These are phyloP conservation scores for Fusarium azukiicola DNA, from an alignment of 2,329 filamentous ascomycete genomes.

Conservation along the genomic window DNA sequence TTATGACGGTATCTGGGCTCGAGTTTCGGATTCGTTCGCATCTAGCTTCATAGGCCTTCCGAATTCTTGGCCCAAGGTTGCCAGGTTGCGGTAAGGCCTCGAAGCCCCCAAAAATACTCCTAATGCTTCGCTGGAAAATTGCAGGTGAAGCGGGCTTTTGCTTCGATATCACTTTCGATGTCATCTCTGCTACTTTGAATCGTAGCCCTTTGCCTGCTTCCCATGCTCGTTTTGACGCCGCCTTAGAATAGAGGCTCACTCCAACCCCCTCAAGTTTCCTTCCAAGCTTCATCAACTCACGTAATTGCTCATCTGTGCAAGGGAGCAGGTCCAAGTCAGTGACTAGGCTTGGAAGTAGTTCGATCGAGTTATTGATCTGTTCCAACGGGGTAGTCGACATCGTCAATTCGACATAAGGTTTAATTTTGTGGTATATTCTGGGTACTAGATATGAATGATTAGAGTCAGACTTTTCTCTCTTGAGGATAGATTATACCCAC, in stretches of 20 bases:
- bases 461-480: neutral
- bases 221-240: constrained; percentile 1
- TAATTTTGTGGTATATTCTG: neutral
- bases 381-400: neutral
- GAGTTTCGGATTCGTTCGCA: neutral
- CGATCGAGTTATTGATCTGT: neutral
- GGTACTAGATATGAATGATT: neutral
- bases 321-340: neutral
- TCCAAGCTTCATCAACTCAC: constrained; percentile 1
- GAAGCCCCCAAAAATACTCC: neutral
- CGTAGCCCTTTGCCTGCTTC: neutral
- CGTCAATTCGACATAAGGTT: neutral
- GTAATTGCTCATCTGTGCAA: neutral
- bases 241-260: constrained; percentile 1
- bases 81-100: neutral
- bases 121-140: neutral
- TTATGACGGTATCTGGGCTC: neutral
- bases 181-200: constrained; percentile 7
- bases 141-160: neutral
- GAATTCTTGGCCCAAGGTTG: neutral
- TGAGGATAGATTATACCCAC: neutral
- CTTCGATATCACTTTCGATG: neutral
- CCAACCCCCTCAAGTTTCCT: neutral
- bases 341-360: neutral
- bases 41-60: constrained; percentile 1